Percentiles rank a stretch among this genome's conserved stretches.
phyloP scores from a whole-genome alignment of 2,329 filamentous ascomycete genomes.

The Lachnellula occidentalis region DNA sequence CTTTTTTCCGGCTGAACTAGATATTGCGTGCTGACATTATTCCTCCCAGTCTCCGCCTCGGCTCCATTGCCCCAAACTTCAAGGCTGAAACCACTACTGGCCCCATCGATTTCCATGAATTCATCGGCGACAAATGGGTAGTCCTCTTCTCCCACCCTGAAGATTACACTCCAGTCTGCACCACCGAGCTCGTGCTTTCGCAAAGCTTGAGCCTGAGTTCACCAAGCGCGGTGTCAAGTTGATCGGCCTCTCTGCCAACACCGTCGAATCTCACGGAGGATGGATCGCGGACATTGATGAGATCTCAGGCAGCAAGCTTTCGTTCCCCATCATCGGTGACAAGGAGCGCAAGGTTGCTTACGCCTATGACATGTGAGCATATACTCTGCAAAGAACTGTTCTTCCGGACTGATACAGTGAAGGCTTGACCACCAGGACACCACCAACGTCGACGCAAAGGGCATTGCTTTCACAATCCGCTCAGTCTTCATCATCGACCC shows the following conservation, averaged over 20 bases:
- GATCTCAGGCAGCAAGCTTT: conserved; percentile 63
- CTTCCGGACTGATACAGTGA: neutral
- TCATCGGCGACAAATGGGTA: conserved; percentile 72
- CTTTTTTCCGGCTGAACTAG: neutral
- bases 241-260: conserved; percentile 86
- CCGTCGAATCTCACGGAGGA: conserved; percentile 71
- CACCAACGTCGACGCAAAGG: conserved; percentile 75
- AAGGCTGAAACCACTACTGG: conserved; percentile 73
- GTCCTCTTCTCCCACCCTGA: conserved; percentile 81
- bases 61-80: conserved; percentile 72
- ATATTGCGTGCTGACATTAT: conserved; percentile 3
- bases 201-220: conserved; percentile 85
- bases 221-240: conserved; percentile 82
- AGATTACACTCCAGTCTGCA: conserved; percentile 94
- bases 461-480: conserved; percentile 88
- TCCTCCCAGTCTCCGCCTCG: conserved; percentile 53
- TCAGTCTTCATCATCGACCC: conserved; percentile 94
- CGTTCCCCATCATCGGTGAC: conserved; percentile 78
- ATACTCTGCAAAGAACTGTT: neutral
- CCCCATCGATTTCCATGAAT: conserved; percentile 77
- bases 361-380: conserved; percentile 68
- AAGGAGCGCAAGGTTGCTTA: conserved; percentile 72
- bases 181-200: conserved; percentile 89
- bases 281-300: conserved; percentile 91
- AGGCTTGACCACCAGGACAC: conserved; percentile 75